Evolutionary conservation across 495 filamentous ascomycete species (phyloP).

Genomic region (Aspergillus heteromorphus): DNA sequence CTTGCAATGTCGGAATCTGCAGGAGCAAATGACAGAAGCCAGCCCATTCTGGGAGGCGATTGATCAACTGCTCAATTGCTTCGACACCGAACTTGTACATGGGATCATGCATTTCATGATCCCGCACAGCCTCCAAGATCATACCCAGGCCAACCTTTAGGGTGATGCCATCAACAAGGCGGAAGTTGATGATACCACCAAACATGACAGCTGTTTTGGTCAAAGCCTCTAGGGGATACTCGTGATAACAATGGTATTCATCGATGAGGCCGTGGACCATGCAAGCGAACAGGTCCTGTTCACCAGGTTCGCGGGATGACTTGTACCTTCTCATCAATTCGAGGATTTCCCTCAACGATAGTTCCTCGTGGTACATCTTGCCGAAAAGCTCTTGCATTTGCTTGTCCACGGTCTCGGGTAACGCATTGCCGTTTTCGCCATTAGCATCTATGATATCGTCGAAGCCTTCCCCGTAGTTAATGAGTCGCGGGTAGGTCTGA

Average conservation of each 20-base stretch:
- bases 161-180: constrained; percentile 81
- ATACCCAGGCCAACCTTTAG: constrained; percentile 89
- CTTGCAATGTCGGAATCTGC: constrained; percentile 72
- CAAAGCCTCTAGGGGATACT: constrained; percentile 89
- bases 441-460: constrained; percentile 87
- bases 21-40: constrained; percentile 79
- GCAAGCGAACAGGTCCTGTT: constrained; percentile 93
- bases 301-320: constrained; percentile 69
- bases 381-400: constrained; percentile 97
- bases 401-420: constrained; percentile 72
- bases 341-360: constrained; percentile 74
- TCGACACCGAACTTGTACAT: constrained; percentile 99
- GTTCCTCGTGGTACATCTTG: constrained; percentile 87
- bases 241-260: constrained; percentile 90
- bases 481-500: constrained; percentile 87
- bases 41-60: constrained; percentile 84
- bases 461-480: constrained; percentile 89
- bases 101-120: constrained; percentile 68
- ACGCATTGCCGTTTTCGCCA: constrained; percentile 67
- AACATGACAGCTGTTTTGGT: constrained; percentile 95
- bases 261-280: constrained; percentile 99
- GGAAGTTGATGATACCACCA: constrained; percentile 90
- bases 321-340: constrained; percentile 79
- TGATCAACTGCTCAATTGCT: constrained; percentile 80
- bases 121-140: constrained; percentile 90